These are phyloP conservation scores for Kuraishia hungarica DNA, from an alignment of 805 yeast species.

Conservation along the genomic window DNA sequence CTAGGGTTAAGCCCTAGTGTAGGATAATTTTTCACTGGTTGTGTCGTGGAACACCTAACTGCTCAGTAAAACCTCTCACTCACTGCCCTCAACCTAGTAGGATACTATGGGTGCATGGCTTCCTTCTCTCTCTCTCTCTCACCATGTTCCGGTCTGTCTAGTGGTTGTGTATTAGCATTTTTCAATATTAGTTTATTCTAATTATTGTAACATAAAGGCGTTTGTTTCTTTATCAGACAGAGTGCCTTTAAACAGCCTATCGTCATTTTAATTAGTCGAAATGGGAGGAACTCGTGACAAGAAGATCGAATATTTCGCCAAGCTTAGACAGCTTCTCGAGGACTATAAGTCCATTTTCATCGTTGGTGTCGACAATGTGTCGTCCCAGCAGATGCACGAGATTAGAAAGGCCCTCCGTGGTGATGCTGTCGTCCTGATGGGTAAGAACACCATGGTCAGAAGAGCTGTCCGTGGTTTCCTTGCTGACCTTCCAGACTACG, in stretches of 20 bases:
- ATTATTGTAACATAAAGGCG: too few species aligned
- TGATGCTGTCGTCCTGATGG: slow-evolving; percentile 94
- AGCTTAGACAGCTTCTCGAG: slow-evolving; percentile 90
- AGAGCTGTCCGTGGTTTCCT: slow-evolving; percentile 98
- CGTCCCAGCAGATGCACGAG: slow-evolving; percentile 99
- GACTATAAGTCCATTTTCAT: slow-evolving; percentile 97
- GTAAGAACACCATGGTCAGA: slow-evolving; percentile 99
- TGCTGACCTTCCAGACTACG: slow-evolving; percentile 90
- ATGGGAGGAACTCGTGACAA: slow-evolving; percentile 99
- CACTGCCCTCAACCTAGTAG: background rate
- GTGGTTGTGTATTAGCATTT: background rate
- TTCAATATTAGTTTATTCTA: background rate
- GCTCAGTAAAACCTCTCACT: background rate
- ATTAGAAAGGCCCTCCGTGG: slow-evolving; percentile 95
- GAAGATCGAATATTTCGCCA: slow-evolving; percentile 91
- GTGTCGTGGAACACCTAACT: background rate
- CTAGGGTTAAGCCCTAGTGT: background rate
- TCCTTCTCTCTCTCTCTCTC: background rate
- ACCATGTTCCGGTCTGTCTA: background rate
- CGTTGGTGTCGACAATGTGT: slow-evolving; percentile 99
- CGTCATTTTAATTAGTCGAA: slow-evolving; percentile 73
- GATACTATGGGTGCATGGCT: background rate
- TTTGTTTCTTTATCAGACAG: background rate
- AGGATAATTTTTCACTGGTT: background rate
- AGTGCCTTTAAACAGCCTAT: slow-evolving; percentile 85